phyloP scores from a whole-genome alignment of 1,284 basidiomycete genomes.

The Tylopilus orsonianus region DNA sequence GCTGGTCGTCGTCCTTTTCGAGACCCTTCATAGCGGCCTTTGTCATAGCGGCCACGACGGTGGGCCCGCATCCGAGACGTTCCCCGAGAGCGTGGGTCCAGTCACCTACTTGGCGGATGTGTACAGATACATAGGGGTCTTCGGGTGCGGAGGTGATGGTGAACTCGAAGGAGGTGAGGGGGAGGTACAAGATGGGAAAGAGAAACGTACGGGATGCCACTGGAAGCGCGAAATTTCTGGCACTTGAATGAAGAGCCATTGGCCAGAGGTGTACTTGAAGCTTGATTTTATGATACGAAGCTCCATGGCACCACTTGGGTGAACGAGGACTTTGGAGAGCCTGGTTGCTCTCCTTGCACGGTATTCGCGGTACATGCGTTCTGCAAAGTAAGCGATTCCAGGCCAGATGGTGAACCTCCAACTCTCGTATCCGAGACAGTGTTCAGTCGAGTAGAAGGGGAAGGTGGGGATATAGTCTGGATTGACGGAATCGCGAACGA shows the following conservation, averaged over 20 bases:
- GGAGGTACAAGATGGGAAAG: no score
- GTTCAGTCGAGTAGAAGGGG: conserved; percentile 80
- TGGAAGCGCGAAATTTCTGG: conserved; percentile 81
- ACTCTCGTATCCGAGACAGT: conserved; percentile 84
- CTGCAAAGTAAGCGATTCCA: conserved; percentile 81
- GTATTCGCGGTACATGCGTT: conserved; percentile 78
- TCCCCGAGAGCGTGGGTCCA: conserved; percentile 81
- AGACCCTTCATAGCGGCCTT: conserved; percentile 70
- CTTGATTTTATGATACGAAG: conserved; percentile 84
- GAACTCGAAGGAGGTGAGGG: conserved; percentile 50
- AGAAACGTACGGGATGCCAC: conserved; percentile 81
- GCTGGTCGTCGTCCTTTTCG: conserved; percentile 58
- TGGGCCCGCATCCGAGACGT: conserved; percentile 77
- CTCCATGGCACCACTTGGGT: conserved; percentile 86
- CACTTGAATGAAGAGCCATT: conserved; percentile 88
- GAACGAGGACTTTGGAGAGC: conserved; percentile 77
- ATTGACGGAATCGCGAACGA: conserved; percentile 77
- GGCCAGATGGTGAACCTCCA: conserved; percentile 89
- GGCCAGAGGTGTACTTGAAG: conserved; percentile 86
- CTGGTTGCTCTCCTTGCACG: conserved; percentile 73
- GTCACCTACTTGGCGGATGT: conserved; percentile 90
- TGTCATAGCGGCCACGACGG: conserved; percentile 73
- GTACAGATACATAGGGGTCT: conserved; percentile 85
- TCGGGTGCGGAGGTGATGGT: conserved; percentile 92
- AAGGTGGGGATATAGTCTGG: conserved; percentile 68